phyloP scores from a whole-genome alignment of 495 filamentous ascomycete species.

The Astrocystis sublimbata region DNA sequence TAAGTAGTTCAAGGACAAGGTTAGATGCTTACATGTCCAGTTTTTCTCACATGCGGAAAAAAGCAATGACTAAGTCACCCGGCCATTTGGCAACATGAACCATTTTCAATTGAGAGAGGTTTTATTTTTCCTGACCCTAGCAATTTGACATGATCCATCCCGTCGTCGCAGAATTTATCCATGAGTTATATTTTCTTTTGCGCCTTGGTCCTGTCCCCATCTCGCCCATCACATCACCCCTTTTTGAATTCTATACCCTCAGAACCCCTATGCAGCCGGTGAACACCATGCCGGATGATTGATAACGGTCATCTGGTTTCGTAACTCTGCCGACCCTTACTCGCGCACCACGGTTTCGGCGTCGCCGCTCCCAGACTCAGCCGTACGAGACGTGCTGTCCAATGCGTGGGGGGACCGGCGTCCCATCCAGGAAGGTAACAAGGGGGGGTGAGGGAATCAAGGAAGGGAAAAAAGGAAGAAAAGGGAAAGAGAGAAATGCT shows the following conservation, averaged over 20 bases:
- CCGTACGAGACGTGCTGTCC: background rate
- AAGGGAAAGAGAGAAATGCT: background rate
- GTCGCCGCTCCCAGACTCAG: conserved; percentile 1
- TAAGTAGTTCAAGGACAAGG: conserved; percentile 2
- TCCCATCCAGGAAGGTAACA: background rate
- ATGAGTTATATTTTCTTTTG: conserved; percentile 19
- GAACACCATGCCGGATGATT: background rate
- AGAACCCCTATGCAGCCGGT: background rate
- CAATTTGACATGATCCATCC: conserved; percentile 3
- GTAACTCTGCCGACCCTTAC: background rate
- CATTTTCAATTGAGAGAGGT: conserved; percentile 1
- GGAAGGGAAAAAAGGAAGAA: background rate
- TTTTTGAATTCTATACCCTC: too few relatives aligned
- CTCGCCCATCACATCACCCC: too few relatives aligned
- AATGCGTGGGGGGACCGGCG: background rate
- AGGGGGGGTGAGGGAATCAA: background rate
- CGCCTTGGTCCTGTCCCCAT: conserved; percentile 7
- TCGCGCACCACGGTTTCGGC: background rate
- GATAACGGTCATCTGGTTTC: conserved; percentile 4
- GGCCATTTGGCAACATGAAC: background rate
- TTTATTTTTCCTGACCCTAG: conserved; percentile 7
- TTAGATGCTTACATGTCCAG: background rate
- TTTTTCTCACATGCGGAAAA: conserved; percentile 5
- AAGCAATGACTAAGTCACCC: conserved; percentile 3
- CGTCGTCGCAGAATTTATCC: background rate